A percentile compares a stretch with the other conserved stretches of the same genome.
Evolutionary conservation across 2,329 filamentous ascomycete genomes (phyloP).

Genomic region (Xylaria sp.): DNA sequence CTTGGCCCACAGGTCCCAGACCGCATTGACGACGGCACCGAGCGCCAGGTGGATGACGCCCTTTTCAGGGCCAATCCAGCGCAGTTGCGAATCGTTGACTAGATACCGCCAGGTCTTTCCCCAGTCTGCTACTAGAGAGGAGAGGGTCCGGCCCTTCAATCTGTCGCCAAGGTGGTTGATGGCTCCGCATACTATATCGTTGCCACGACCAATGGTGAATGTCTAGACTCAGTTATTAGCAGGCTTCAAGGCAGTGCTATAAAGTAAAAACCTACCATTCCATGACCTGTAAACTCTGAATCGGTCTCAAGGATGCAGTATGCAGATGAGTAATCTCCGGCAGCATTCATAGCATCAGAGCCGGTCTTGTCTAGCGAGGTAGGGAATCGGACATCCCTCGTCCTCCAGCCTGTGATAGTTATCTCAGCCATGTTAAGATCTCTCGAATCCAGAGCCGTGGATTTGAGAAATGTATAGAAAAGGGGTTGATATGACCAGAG

Average conservation of each 20-base stretch:
- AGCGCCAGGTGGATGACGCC: constrained; percentile 93
- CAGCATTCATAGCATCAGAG: constrained; percentile 95
- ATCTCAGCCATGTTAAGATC: constrained; percentile 61
- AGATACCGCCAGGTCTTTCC: constrained; percentile 90
- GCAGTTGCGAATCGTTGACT: constrained; percentile 88
- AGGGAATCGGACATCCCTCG: constrained; percentile 80
- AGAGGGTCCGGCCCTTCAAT: constrained; percentile 78
- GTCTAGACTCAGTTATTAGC: constrained; percentile 55
- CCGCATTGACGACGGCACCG: constrained; percentile 86
- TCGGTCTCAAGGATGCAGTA: constrained; percentile 92
- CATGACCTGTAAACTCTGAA: constrained; percentile 75
- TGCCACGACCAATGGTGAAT: constrained; percentile 88
- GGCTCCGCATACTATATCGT: constrained; percentile 89
- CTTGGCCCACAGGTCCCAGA: constrained; percentile 98
- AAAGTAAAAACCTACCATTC: constrained; percentile 68
- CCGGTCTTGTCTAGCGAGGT: constrained; percentile 98
- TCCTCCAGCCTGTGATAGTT: constrained; percentile 77
- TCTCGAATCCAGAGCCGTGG: background rate
- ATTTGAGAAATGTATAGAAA: background rate
- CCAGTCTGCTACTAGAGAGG: constrained; percentile 82
- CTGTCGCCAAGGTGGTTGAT: constrained; percentile 82
- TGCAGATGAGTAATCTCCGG: constrained; percentile 91
- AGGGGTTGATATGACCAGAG: background rate
- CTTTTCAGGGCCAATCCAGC: constrained; percentile 95
- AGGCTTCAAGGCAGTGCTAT: background rate